Percentiles rank a stretch among this genome's conserved stretches.
These are phyloP conservation scores for Mycena sanguinolenta DNA, from an alignment of 768 basidiomycete genomes.

Conservation along the genomic window DNA sequence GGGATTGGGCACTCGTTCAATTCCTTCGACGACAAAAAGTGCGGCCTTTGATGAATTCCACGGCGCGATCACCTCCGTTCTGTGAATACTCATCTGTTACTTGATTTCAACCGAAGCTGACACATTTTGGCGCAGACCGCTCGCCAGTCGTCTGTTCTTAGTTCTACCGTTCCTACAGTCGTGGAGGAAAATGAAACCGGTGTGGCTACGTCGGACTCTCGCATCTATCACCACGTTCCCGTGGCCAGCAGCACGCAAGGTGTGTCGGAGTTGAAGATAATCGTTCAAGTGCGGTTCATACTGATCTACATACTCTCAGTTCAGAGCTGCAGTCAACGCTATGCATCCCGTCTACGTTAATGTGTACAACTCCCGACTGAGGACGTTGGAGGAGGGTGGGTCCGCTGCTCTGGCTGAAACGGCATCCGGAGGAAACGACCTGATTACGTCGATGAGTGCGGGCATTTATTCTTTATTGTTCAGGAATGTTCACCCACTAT, in stretches of 20 bases:
- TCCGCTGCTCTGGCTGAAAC: conserved; percentile 39
- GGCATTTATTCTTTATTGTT: background rate
- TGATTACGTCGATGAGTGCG: conserved; percentile 43
- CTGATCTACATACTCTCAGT: conserved; percentile 24
- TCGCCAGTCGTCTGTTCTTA: conserved; percentile 42
- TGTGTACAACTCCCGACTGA: conserved; percentile 36
- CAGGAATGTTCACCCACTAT: background rate
- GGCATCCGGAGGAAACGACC: conserved; percentile 39
- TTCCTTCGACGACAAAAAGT: conserved; percentile 31
- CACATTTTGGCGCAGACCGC: conserved; percentile 31
- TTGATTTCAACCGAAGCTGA: background rate
- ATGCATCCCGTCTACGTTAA: conserved; percentile 41
- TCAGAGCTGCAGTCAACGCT: conserved; percentile 40
- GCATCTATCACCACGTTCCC: conserved; percentile 37
- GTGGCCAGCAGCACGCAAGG: conserved; percentile 41
- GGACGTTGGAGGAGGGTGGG: conserved; percentile 34
- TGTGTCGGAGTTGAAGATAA: conserved; percentile 19
- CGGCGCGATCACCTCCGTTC: conserved; percentile 29
- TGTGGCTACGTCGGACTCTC: conserved; percentile 41
- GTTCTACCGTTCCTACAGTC: conserved; percentile 44
- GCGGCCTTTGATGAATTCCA: conserved; percentile 32
- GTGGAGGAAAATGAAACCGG: conserved; percentile 41
- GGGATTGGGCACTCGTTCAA: conserved; percentile 41
- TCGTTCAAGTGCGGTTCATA: background rate
- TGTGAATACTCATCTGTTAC: conserved; percentile 9